Conservation (phyloP, 805 yeast species). For the Saccharomycopsis oosterbeekiorum region DNA sequence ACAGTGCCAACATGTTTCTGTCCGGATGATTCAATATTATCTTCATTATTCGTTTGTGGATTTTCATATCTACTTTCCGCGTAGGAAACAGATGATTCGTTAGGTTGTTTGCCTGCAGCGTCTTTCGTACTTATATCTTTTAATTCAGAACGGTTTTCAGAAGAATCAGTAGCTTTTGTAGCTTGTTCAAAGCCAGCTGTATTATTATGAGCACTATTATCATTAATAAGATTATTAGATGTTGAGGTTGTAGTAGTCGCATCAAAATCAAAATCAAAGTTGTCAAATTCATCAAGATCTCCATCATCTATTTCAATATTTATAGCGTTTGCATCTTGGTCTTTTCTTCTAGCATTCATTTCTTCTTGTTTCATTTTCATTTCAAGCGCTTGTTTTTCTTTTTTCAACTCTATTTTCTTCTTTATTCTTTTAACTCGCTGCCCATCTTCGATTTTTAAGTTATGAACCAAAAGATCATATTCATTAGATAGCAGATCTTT, state of each 20-base stretch:
- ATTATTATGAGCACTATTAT: neutral
- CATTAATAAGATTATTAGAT: neutral
- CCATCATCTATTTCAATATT: conserved; percentile 10
- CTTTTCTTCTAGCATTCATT: neutral
- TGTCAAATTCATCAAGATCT: conserved; percentile 11
- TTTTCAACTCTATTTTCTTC: conserved; percentile 1
- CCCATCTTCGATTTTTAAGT: conserved; percentile 5
- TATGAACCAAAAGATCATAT: conserved; percentile 3
- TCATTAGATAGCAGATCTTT: conserved; percentile 4
- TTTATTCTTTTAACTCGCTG: conserved; percentile 2
- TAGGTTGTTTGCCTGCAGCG: neutral
- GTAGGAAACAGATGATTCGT: neutral
- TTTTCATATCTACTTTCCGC: neutral
- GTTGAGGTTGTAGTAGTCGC: conserved; percentile 1
- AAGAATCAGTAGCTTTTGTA: neutral
- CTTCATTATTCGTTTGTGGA: neutral
- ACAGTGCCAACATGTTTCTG: neutral
- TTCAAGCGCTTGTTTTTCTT: conserved; percentile 4
- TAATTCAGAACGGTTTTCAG: neutral
- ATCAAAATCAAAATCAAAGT: conserved; percentile 18
- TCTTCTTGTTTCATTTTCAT: neutral
- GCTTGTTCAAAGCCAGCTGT: neutral
- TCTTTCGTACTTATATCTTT: neutral
- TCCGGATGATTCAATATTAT: neutral
- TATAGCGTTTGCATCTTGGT: neutral